Evolutionary conservation across 179 eudicot species (phyloP), one percentile per base, ranked within the genome.

Genomic region (Camellia oleifera): DNA sequence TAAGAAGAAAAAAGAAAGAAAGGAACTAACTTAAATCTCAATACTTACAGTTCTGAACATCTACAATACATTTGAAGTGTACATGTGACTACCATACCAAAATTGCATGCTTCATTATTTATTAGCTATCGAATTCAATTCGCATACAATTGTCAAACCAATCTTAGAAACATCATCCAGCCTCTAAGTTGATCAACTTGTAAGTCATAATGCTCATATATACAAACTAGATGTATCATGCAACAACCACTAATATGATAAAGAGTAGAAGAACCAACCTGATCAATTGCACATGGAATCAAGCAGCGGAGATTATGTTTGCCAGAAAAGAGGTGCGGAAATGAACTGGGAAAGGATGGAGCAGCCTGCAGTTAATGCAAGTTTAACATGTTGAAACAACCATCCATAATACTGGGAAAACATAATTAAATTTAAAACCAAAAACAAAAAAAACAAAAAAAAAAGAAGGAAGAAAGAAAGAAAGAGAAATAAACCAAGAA

Each of bases 241-340:
- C 58, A 78, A 78, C 12, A 68, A 69, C 23, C 58, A 78, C 69
- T 17, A 68, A 69, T 44, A 5, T 15, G 56, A 70, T 58, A 20
- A 46, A 53, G 52, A 72, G 48, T 54, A 58, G 68, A 54, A 76
- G 67, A 77, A 69, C n/a, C 65, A 82, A 96, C 99, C 99, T 96
- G 99, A 72, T 96, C 99, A 83, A 96, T 96, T 50, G 99, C 99
- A 84, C 99, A 96, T 56, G 99, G 98, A 89, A 96, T 92, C 88
- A 96, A 88, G 85, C 99, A 96, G 48, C 97, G 96, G 63, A 88
- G 89, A 73, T 88, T 92, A 75, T 94, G 93, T 82, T 86, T 88
- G 45, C 88, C 92, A 45, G 89, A 77, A 79, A 96, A 96, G 66
- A 96, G 87, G 87, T 96, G 99, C 23, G 99, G 98, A 82, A 96